phyloP scores from a whole-genome alignment of 495 filamentous ascomycete species.

The Darksidea phi region DNA sequence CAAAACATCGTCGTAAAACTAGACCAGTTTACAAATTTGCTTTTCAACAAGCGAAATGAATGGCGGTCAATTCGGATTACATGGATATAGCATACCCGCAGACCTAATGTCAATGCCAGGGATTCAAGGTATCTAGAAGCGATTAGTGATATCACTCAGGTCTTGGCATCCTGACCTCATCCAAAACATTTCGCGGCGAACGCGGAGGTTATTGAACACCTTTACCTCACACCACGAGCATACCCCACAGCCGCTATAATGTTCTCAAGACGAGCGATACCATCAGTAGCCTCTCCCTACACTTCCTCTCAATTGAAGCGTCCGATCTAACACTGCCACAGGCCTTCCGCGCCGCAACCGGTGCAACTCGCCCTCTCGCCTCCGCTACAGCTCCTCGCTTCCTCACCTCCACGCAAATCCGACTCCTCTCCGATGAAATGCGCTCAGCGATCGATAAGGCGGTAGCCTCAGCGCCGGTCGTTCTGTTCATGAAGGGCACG shows the following conservation, averaged over 20 bases:
- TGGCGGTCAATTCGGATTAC: no score
- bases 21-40: no score
- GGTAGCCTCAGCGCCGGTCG: conserved; percentile 78
- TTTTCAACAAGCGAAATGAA: no score
- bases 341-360: conserved; percentile 29
- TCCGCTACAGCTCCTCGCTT: conserved; percentile 34
- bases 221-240: no score
- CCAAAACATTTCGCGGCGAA: no score
- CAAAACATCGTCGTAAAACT: no score
- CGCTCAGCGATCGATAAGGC: conserved; percentile 82
- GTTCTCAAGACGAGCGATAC: conserved; percentile 31
- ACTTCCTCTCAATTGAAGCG: neutral
- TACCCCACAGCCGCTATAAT: conserved; percentile 11
- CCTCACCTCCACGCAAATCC: conserved; percentile 45
- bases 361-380: conserved; percentile 24
- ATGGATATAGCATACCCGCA: no score
- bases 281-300: conserved; percentile 23
- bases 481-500: conserved; percentile 98
- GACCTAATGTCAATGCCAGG: no score
- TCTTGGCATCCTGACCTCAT: no score
- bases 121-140: conserved; percentile 87
- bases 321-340: conserved; percentile 10
- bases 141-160: conserved; percentile 45
- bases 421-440: conserved; percentile 75
- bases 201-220: no score